A percentile compares a stretch with the other conserved stretches of the same genome.
These are phyloP conservation scores for Neonectria coccinea DNA, from an alignment of 2,329 filamentous ascomycete species.

Conservation along the genomic window DNA sequence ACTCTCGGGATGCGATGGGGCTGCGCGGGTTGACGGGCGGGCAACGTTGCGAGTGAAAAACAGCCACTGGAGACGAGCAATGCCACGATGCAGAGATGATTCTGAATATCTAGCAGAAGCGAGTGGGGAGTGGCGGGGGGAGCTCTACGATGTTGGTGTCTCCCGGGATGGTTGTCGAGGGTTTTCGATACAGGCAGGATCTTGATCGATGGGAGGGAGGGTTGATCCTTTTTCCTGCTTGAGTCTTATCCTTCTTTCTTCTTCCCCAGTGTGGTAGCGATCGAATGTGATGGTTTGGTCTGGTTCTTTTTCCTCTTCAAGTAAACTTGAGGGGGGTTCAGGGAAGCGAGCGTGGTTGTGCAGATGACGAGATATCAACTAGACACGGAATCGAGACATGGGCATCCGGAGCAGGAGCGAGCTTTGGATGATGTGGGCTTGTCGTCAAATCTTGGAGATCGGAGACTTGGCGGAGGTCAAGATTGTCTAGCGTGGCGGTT, in stretches of 20 bases:
- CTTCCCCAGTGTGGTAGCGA: constrained; percentile 49
- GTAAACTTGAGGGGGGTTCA: constrained; percentile 28
- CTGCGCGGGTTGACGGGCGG: constrained; percentile 23
- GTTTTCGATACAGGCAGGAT: constrained; percentile 5
- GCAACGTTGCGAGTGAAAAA: constrained; percentile 26
- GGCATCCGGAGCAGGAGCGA: constrained; percentile 27
- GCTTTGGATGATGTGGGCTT: constrained; percentile 28
- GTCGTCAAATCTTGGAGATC: constrained; percentile 31
- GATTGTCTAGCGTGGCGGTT: constrained; percentile 33
- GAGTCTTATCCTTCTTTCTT: constrained; percentile 34
- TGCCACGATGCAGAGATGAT: constrained; percentile 32
- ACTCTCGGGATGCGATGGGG: constrained; percentile 31
- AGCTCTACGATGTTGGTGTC: constrained; percentile 38
- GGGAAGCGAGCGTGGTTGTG: constrained; percentile 51
- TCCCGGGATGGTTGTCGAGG: constrained; percentile 6
- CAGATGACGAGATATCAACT: constrained; percentile 40
- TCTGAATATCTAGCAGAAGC: constrained; percentile 31
- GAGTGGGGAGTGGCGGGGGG: constrained; percentile 29
- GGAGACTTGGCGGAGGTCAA: constrained; percentile 19
- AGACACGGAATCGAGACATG: constrained; percentile 34
- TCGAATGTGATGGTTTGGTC: constrained; percentile 48
- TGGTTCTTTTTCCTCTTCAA: constrained; percentile 36
- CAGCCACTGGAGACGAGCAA: constrained; percentile 31
- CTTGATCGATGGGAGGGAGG: constrained; percentile 25
- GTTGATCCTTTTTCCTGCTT: constrained; percentile 30